Base-by-base conservation (phyloP, 371 early-diverging fungal species). In the Mucor plumbeus region DNA sequence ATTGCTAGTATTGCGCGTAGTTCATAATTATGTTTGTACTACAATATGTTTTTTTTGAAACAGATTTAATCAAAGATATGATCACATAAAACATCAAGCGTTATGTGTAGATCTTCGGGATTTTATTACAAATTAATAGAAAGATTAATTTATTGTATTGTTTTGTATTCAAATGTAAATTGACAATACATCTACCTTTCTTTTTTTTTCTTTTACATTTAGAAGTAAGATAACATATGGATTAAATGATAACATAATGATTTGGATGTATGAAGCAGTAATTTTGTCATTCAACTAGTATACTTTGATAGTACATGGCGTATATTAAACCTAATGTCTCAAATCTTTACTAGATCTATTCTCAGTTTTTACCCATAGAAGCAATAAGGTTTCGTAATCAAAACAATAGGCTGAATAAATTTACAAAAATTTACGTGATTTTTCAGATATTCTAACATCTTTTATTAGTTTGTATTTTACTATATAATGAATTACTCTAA, bases 21-120 rank as follows among this genome's bases (percentile, higher is more conserved):
- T 53, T 53, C 53, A 53, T 10, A 31, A n/a, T 53, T 10, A 26
- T 31, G 31, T 13, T 53, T 53, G 53, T 53, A 31, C 53, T 21
- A 53, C 53, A 47, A 1, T 19, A 47, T n/a, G 8, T 14, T 43
- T 43, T 47, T 47, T 53, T 53, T 53, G 53, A 53, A 53, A 53
- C 53, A 53, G 53, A 53, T 53, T 21, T 26, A 26, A 53, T 53
- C 53, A 53, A 21, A 21, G 53, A 53, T 53, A 31, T 31, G 31
- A 53, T 53, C 53, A 31, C 53, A 26, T 53, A 53, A 53, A 31
- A 19, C 26, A 11, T 31, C 31, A 9, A 47, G 17, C 19, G 47
- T 47, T n/a, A 47, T 17, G 31, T 53, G 53, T 53, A 53, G 53
- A 53, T 53, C 56, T 33, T 54, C 54, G 54, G 54, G 33, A 54